Percentiles rank a stretch among this genome's conserved stretches.
Evolutionary conservation across 345 rosid species (phyloP).

Genomic region (Euphorbia lathyris): DNA sequence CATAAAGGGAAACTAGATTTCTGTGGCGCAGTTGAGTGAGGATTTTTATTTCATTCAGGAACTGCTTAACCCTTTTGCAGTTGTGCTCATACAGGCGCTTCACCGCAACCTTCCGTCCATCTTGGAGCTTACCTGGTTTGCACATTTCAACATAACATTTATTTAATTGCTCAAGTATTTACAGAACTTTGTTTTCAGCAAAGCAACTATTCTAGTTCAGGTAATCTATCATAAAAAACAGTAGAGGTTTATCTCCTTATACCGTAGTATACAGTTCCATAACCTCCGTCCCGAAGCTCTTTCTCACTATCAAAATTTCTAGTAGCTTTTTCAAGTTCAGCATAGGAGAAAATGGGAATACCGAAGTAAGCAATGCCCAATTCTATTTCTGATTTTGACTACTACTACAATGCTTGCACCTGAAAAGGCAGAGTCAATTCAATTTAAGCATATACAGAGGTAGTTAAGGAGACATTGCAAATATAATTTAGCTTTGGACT

Average conservation of each 20-base stretch:
- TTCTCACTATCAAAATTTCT: no score
- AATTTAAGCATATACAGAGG: neutral
- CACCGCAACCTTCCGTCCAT: constrained; percentile 37
- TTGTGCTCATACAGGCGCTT: constrained; percentile 33
- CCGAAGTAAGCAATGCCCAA: constrained; percentile 18
- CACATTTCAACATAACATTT: neutral
- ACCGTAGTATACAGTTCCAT: constrained; percentile 27
- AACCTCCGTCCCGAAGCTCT: no score
- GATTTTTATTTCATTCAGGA: constrained; percentile 33
- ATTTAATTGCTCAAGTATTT: neutral
- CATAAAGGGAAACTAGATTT: constrained; percentile 35
- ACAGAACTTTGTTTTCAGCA: neutral
- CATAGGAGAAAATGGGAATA: constrained; percentile 19
- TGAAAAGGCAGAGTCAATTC: constrained; percentile 1
- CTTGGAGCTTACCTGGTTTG: constrained; percentile 30
- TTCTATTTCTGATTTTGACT: constrained; percentile 40
- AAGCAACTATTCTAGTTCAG: neutral
- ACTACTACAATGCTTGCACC: constrained; percentile 43
- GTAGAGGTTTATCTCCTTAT: constrained; percentile 3
- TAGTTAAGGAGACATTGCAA: neutral
- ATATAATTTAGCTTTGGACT: no score
- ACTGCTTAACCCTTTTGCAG: constrained; percentile 25
- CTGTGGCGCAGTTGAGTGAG: constrained; percentile 33
- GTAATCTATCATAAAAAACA: neutral
- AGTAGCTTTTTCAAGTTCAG: constrained; percentile 22